A percentile compares a stretch with the other conserved stretches of the same genome.
phyloP scores from a whole-genome alignment of 148 eudicot species.

The Vaccinium myrtillus region DNA sequence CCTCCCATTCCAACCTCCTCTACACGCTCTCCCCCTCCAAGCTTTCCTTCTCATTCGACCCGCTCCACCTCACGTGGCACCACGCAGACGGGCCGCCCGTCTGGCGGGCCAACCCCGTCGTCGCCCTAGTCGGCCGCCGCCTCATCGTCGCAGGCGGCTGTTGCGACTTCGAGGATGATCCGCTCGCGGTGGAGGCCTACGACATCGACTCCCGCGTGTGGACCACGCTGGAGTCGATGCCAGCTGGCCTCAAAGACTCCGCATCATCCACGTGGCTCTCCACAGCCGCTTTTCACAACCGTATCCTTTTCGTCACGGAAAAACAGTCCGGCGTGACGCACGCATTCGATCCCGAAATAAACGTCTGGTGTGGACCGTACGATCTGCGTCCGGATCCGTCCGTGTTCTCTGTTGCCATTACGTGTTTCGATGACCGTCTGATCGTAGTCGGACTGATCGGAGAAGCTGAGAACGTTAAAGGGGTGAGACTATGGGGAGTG shows the following conservation, averaged over 20 bases:
- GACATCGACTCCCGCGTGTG: slow-evolving; percentile 41
- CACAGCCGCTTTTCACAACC: slow-evolving; percentile 24
- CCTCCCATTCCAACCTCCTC: slow-evolving; percentile 43
- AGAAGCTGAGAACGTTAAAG: slow-evolving; percentile 17
- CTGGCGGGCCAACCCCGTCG: background rate
- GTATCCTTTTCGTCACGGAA: slow-evolving; percentile 37
- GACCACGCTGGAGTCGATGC: slow-evolving; percentile 51
- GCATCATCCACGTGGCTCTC: slow-evolving; percentile 62
- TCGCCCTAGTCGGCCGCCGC: background rate
- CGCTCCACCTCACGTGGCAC: slow-evolving; percentile 30
- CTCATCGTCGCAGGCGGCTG: slow-evolving; percentile 20
- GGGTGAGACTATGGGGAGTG: slow-evolving; percentile 47
- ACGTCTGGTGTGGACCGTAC: slow-evolving; percentile 45
- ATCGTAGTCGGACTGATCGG: slow-evolving; percentile 48
- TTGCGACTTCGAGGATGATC: background rate
- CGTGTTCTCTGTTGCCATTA: slow-evolving; percentile 34
- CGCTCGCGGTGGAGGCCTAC: background rate
- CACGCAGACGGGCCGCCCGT: background rate
- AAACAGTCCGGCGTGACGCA: slow-evolving; percentile 50
- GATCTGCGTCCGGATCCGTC: slow-evolving; percentile 36
- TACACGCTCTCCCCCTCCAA: slow-evolving; percentile 33
- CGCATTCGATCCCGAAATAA: slow-evolving; percentile 34
- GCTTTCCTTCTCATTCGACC: slow-evolving; percentile 50
- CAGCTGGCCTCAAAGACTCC: slow-evolving; percentile 39
- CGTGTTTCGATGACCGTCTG: slow-evolving; percentile 31